Evolutionary conservation across 2,329 filamentous ascomycete genomes (phyloP).

Genomic region (Colletotrichum spinosum): DNA sequence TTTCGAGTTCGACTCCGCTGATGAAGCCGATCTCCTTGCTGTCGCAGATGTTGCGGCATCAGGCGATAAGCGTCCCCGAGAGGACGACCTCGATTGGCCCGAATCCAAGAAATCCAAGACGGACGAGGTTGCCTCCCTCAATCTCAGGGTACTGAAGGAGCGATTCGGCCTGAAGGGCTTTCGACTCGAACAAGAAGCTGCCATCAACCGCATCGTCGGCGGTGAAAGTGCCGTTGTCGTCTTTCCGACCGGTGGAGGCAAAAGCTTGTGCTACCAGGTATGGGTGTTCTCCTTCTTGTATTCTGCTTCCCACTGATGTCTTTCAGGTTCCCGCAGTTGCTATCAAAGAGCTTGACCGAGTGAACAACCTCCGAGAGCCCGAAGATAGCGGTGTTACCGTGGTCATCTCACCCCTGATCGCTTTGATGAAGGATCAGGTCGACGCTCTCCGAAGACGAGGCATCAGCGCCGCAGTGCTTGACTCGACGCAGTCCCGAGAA

Average conservation of each 20-base stretch:
- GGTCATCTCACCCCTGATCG: constrained; percentile 67
- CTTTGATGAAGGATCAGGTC: constrained; percentile 71
- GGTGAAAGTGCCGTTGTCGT: constrained; percentile 57
- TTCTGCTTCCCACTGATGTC: not conserved
- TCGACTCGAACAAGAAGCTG: constrained; percentile 57
- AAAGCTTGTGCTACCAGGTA: constrained; percentile 62
- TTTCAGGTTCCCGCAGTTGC: constrained; percentile 58
- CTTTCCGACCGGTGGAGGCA: constrained; percentile 62
- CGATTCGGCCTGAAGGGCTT: constrained; percentile 55
- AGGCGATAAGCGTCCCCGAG: not conserved
- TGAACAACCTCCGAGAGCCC: constrained; percentile 41
- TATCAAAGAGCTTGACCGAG: constrained; percentile 56
- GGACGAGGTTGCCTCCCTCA: constrained; percentile 21
- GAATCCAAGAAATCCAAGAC: constrained; percentile 9
- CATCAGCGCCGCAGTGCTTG: constrained; percentile 64
- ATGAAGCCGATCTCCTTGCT: constrained; percentile 22
- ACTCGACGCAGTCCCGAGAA: constrained; percentile 66
- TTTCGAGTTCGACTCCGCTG: not conserved
- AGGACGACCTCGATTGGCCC: not conserved
- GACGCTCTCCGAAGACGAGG: constrained; percentile 62
- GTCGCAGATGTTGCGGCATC: constrained; percentile 3
- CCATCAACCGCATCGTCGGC: constrained; percentile 50
- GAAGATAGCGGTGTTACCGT: constrained; percentile 62
- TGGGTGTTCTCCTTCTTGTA: constrained; percentile 2
- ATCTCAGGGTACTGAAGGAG: constrained; percentile 47